Conservation (phyloP, 306 rosid species). For the Citrullus colocynthis region DNA sequence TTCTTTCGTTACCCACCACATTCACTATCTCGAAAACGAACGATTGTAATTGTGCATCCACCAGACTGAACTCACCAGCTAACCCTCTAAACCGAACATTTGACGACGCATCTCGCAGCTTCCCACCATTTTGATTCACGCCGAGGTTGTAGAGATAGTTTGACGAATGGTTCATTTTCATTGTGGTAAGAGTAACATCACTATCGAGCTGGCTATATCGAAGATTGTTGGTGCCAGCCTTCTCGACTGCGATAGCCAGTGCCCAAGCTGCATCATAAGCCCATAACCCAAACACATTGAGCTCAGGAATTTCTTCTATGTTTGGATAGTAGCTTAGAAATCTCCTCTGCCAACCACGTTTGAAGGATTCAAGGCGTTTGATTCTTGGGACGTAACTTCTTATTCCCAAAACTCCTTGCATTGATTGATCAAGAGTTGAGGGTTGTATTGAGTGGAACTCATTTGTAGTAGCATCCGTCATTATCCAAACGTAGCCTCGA, state of each 20-base stretch:
- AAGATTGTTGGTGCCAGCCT: not conserved
- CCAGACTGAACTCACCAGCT: constrained; percentile 11
- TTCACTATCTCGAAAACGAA: constrained; percentile 20
- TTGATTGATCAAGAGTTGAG: not conserved
- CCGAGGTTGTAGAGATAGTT: constrained; percentile 30
- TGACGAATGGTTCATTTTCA: not conserved
- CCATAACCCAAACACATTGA: constrained; percentile 30
- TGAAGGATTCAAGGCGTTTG: not conserved
- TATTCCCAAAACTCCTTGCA: not conserved
- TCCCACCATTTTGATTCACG: constrained; percentile 22
- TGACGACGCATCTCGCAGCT: constrained; percentile 22
- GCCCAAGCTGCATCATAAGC: constrained; percentile 42
- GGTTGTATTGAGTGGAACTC: not conserved
- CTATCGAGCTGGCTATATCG: not conserved
- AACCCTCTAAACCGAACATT: constrained; percentile 10
- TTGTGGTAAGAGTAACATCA: constrained; percentile 11
- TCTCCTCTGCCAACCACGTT: not conserved
- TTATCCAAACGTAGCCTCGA: constrained; percentile 7
- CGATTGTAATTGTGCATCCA: constrained; percentile 13
- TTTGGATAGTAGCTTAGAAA: constrained; percentile 20
- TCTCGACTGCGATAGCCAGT: constrained; percentile 35
- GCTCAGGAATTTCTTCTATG: constrained; percentile 4
- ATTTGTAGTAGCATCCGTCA: not conserved
- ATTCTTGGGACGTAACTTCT: not conserved
- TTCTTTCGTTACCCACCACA: constrained; percentile 25